Evolutionary conservation across 805 yeast genomes (phyloP).

Genomic region (Lipomyces starkeyi): DNA sequence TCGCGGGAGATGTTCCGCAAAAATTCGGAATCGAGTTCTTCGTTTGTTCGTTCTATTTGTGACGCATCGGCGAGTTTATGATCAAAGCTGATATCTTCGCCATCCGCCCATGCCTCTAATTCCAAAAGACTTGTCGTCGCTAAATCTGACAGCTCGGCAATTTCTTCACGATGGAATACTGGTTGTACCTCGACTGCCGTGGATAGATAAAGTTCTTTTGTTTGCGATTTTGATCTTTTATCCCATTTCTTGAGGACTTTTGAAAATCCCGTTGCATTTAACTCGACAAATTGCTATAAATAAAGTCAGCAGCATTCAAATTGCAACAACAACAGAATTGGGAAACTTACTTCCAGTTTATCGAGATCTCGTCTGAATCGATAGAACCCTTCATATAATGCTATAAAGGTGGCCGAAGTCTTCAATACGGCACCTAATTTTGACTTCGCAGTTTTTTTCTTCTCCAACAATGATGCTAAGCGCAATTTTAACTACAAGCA

Average conservation of each 20-base stretch:
- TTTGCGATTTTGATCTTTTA: slow-evolving; percentile 90
- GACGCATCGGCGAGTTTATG: slow-evolving; percentile 33
- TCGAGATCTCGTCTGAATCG: slow-evolving; percentile 88
- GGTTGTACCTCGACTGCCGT: slow-evolving; percentile 97
- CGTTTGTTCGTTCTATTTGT: slow-evolving; percentile 37
- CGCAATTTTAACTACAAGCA: slow-evolving; percentile 61
- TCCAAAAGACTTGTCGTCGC: slow-evolving; percentile 61
- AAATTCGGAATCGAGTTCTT: slow-evolving; percentile 35
- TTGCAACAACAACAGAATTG: too few relatives aligned
- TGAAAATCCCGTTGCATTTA: slow-evolving; percentile 94
- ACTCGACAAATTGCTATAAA: slow-evolving; percentile 80
- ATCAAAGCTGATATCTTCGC: slow-evolving; percentile 49
- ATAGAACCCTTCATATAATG: slow-evolving; percentile 85
- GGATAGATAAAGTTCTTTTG: slow-evolving; percentile 87
- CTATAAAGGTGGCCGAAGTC: slow-evolving; percentile 76
- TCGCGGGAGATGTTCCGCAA: slow-evolving; percentile 31
- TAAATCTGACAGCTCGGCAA: slow-evolving; percentile 80
- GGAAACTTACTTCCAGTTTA: slow-evolving; percentile 56
- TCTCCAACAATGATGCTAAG: slow-evolving; percentile 74
- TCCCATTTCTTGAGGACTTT: slow-evolving; percentile 98
- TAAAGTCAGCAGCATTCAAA: not conserved
- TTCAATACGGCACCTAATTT: slow-evolving; percentile 57
- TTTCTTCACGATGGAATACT: slow-evolving; percentile 87
- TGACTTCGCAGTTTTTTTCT: slow-evolving; percentile 60
- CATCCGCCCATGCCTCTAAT: slow-evolving; percentile 71